Evolutionary conservation across 768 basidiomycete genomes (phyloP).

Genomic region (Holtermannia corniformis): DNA sequence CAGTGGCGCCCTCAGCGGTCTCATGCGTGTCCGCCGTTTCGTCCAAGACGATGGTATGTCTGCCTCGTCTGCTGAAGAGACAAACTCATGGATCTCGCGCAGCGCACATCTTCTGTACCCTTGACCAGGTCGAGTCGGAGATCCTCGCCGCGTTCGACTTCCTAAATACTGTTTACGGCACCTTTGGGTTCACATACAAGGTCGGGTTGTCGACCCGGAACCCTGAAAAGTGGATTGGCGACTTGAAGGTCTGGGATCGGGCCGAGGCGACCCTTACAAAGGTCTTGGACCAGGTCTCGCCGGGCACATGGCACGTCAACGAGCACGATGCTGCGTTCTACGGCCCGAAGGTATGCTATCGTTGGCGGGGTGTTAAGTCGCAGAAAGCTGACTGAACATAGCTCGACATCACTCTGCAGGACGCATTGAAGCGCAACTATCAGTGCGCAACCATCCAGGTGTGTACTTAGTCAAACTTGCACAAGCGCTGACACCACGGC

Average conservation of each 20-base stretch:
- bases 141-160: constrained; percentile 84
- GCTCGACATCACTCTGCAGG: constrained; percentile 91
- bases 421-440: constrained; percentile 84
- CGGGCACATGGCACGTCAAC: constrained; percentile 84
- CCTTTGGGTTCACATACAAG: constrained; percentile 89
- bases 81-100: not conserved
- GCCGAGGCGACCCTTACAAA: constrained; percentile 53
- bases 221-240: constrained; percentile 86
- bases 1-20: constrained; percentile 80
- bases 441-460: constrained; percentile 86
- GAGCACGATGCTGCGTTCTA: constrained; percentile 98
- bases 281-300: constrained; percentile 73
- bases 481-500: not conserved
- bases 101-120: constrained; percentile 94
- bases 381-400: constrained; percentile 6
- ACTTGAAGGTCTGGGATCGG: constrained; percentile 76
- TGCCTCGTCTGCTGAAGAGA: not conserved
- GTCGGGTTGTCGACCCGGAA: constrained; percentile 85
- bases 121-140: constrained; percentile 77
- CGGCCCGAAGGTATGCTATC: constrained; percentile 61
- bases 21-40: constrained; percentile 88
- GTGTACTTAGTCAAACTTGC: constrained; percentile 2
- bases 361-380: not conserved
- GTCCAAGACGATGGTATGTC: constrained; percentile 76
- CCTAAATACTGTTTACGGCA: constrained; percentile 82